Conservation (phyloP, 331 rosid species). For the Acacia concinna region DNA sequence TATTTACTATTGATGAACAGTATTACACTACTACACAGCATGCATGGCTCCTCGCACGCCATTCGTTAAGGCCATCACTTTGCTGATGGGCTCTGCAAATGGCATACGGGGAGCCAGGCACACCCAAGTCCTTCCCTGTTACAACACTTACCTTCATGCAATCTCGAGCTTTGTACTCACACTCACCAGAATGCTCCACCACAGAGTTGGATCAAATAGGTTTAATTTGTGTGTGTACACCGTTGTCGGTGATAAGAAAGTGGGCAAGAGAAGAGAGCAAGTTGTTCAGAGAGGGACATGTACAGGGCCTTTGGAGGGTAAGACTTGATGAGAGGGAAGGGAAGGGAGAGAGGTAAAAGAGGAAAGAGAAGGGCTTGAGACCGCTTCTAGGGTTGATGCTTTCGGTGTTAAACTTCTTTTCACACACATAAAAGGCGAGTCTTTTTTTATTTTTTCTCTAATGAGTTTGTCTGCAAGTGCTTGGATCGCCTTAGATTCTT, state of each 20-base stretch:
- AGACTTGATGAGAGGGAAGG: slow-evolving; percentile 3
- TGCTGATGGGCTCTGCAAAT: slow-evolving; percentile 46
- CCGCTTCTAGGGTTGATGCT: slow-evolving; percentile 9
- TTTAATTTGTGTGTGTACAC: neutral
- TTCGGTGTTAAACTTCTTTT: slow-evolving; percentile 22
- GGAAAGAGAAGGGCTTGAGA: neutral
- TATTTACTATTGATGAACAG: neutral
- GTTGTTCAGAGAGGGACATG: neutral
- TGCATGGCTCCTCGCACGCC: slow-evolving; percentile 76
- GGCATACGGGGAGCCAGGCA: slow-evolving; percentile 89
- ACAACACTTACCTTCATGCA: neutral
- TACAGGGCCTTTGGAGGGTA: slow-evolving; percentile 14
- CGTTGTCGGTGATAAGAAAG: neutral
- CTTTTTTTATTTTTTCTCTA: slow-evolving; percentile 31
- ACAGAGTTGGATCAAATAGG: neutral
- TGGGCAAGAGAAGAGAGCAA: neutral
- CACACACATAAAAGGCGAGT: slow-evolving; percentile 27
- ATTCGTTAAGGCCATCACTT: slow-evolving; percentile 44
- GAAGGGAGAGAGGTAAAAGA: neutral
- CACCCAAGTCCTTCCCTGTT: slow-evolving; percentile 5
- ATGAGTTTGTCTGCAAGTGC: slow-evolving; percentile 37
- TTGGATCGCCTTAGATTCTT: slow-evolving; percentile 40
- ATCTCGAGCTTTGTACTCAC: neutral
- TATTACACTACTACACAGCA: slow-evolving; percentile 21
- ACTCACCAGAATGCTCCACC: neutral